Evolutionary conservation across 345 rosid genomes (phyloP).

Genomic region (Melastoma malabathricum): DNA sequence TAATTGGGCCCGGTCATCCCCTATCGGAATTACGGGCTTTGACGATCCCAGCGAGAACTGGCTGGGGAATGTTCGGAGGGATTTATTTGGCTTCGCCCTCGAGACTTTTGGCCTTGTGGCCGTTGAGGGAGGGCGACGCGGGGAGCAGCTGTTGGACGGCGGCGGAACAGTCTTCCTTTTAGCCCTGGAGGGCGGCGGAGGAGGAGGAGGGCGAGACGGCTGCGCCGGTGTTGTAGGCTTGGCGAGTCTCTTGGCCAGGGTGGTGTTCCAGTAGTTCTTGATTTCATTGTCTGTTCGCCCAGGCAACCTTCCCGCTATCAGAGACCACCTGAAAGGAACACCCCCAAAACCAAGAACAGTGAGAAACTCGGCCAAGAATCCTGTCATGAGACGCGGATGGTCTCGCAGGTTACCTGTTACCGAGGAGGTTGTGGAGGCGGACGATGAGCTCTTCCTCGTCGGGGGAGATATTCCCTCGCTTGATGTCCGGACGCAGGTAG

Average conservation of each 20-base stretch:
- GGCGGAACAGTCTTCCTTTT: too few relatives aligned
- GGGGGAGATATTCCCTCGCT: conserved; percentile 39
- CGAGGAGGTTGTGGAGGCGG: conserved; percentile 47
- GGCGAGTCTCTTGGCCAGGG: conserved; percentile 25
- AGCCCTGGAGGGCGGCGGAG: not conserved
- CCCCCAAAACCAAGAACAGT: not conserved
- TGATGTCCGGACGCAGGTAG: conserved; percentile 48
- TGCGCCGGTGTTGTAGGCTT: conserved; percentile 4
- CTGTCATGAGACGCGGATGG: not conserved
- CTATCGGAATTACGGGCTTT: too few relatives aligned
- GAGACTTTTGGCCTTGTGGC: too few relatives aligned
- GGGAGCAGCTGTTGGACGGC: too few relatives aligned
- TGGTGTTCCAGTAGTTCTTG: conserved; percentile 54
- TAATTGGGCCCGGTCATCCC: too few relatives aligned
- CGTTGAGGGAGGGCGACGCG: too few relatives aligned
- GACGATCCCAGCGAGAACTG: too few relatives aligned
- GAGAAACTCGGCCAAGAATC: not conserved
- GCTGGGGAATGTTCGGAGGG: too few relatives aligned
- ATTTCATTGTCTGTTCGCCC: conserved; percentile 78
- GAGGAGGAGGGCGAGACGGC: too few relatives aligned
- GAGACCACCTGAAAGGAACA: conserved; percentile 30
- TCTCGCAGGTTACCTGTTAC: conserved; percentile 27
- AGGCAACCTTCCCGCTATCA: conserved; percentile 63
- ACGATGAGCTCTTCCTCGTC: conserved; percentile 55
- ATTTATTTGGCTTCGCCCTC: too few relatives aligned